Base-by-base conservation (phyloP, 345 rosid genomes). In the Syzygium aromaticum region DNA sequence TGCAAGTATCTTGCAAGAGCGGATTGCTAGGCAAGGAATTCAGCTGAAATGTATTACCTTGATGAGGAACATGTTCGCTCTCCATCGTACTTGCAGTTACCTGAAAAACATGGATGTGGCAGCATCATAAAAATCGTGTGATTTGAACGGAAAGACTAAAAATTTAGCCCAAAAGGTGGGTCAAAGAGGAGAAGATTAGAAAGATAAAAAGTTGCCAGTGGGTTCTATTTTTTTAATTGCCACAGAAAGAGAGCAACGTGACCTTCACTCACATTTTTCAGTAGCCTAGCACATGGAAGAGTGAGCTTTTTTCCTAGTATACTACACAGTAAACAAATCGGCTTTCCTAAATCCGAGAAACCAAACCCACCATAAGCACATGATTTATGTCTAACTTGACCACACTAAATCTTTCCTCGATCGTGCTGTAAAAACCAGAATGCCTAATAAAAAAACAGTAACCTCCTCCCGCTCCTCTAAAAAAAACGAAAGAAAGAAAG, bases 81-180 rank as follows among this genome's bases (percentile, higher is more conserved):
- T 94, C 95, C 92, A 94, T 92, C 11, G 94, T 91, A 89, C 88
- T 87, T 30, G 91, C 90, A 19, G 93, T 78, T 46, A 96, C 96
- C 99, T 97, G 87, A 86, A 73, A 54, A 61, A 86, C 43, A 40
- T 38, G 28, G 51, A 85, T 14, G 52, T 19, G 38, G 43, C 28
- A 57, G 11, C 28, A 17, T 57, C 86, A 85, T 52, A 53, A 86
- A 73, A 23, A 11, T 49, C 13, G 33, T 25, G 46, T 33, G 15
- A 40, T 86, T 40, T 7, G 43, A 40, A 51, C 25, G 59, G 33
- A 57, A 5, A 49, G 54, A 52, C 17, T 52, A 46, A 52, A 53
- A 25, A 16, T 51, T 52, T 13, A n/a, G 40, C 59, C 43, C 86
- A 28, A 28, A 56, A 52, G 57, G 13, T 17, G 46, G 78, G 12